Conservation (phyloP, 2,329 filamentous ascomycete species). For the Nigrospora sphaerica region DNA sequence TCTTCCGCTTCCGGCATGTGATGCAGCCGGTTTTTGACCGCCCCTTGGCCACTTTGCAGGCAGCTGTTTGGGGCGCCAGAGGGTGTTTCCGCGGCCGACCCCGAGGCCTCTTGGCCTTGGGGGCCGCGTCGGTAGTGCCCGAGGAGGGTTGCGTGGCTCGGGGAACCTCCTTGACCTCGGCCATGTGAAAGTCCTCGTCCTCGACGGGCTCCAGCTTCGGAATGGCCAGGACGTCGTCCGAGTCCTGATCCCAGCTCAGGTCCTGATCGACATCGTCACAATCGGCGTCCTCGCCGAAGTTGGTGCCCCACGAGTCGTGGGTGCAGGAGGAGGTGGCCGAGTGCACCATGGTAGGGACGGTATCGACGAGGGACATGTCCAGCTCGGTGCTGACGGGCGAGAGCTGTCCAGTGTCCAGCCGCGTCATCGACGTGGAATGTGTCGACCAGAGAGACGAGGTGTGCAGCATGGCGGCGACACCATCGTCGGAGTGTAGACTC, state of each 20-base stretch:
- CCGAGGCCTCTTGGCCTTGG: slow-evolving; percentile 57
- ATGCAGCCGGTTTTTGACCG: slow-evolving; percentile 62
- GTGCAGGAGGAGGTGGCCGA: slow-evolving; percentile 38
- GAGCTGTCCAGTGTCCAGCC: slow-evolving; percentile 38
- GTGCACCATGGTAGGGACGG: slow-evolving; percentile 33
- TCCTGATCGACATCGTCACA: slow-evolving; percentile 32
- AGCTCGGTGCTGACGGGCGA: slow-evolving; percentile 47
- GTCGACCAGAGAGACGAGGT: slow-evolving; percentile 28
- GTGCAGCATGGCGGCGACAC: slow-evolving; percentile 23
- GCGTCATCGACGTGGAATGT: slow-evolving; percentile 17
- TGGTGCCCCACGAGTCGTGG: slow-evolving; percentile 36
- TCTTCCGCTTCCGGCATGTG: slow-evolving; percentile 62
- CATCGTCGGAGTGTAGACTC: slow-evolving; percentile 37
- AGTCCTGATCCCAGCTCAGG: slow-evolving; percentile 37
- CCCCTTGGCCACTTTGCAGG: slow-evolving; percentile 71
- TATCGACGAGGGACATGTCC: slow-evolving; percentile 27
- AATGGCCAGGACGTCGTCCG: slow-evolving; percentile 36
- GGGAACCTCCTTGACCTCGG: slow-evolving; percentile 41
- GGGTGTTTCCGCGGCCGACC: slow-evolving; percentile 81
- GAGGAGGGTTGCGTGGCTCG: slow-evolving; percentile 17
- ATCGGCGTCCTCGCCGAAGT: slow-evolving; percentile 26
- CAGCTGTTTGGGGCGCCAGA: slow-evolving; percentile 45
- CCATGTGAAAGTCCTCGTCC: slow-evolving; percentile 45
- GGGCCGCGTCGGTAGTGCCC: slow-evolving; percentile 11
- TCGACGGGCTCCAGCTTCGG: slow-evolving; percentile 53